Evolutionary conservation across 495 filamentous ascomycete species (phyloP), one percentile per base, ranked within the genome.

Genomic region (Trichoderma asperelloides): DNA sequence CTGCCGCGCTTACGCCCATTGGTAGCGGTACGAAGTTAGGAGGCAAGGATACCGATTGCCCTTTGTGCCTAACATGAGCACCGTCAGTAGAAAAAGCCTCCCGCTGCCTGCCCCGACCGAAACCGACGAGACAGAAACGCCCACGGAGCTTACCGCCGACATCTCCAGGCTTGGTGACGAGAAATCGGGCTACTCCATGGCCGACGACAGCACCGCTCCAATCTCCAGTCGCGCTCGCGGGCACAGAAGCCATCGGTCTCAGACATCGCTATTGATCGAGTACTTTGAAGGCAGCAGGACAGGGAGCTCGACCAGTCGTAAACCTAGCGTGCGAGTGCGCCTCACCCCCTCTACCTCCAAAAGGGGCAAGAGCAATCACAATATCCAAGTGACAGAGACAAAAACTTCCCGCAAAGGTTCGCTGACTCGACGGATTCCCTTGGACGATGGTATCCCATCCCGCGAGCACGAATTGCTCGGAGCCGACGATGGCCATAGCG

Each of bases 231-330:
- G 88, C 72, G 94, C 93, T 68, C 80, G 83, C 68, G 85, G 84
- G 69, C 87, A 87, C 69, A 86, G 81, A 68, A 76, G 79, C 63
- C 83, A 83, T 71, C 85, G 82, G 71, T 95, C 91, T 62, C 93
- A 96, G 76, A 96, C 95, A 49, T 96, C 92, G 63, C 84, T 99
- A 64, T 81, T 99, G 74, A 99, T 99, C 74, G 95, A 99, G 78
- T 97, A 97, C 77, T 99, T 97, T 74, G 93, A 97, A 78, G 92
- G 87, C 70, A 89, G 91, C 64, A 96, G 95, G 76, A 79, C 80
- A 66, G 64, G 64, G 6, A 45, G 39, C 39, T 30, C 39, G 11
- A 45, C 64, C n/a, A 45, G 41, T 21, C 79, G 89, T 82, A 79
- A 92, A 68, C 96, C 95, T 2, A 97, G 93, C 78, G 95, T 99